Evolutionary conservation across 2,329 filamentous ascomycete genomes (phyloP), one percentile per base, ranked within the genome.

Genomic region (Fusarium sp.): DNA sequence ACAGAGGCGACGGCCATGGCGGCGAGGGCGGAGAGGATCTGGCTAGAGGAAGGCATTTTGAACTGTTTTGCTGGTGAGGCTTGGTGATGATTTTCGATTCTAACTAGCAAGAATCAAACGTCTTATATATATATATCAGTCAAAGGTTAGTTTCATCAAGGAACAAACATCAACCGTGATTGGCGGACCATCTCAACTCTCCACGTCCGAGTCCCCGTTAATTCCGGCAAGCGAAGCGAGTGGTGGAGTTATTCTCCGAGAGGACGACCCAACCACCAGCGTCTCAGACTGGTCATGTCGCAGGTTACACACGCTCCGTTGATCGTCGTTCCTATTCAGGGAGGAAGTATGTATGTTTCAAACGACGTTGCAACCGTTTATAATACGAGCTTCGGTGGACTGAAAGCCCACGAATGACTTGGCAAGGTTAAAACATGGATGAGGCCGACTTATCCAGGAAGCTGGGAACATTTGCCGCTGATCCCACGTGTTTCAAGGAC

Each of bases 11-110:
- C 46, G 17, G 75, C 74, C 42, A 71, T 44, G 14, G 70, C 68
- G 55, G 64, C 74, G 12, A 77, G 64, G 49, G 64, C 61, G 2
- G 74, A 73, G 35, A 75, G 29, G 29, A 70, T 59, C 40, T 73
- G 64, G 62, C 53, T 65, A 10, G 62, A 40, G 8, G 67, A 75
- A 62, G 68, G 72, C 75, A 76, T 77, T 5, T 62, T 65, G 67
- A 31, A n/a, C 17, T 12, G 22, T 8, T 16, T 3, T 29, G 10
- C 0, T 36, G 5, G 22, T 46, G 7, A n/a, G 22, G 20, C n/a
- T 58, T 16, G 35, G 17, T 42, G 9, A 16, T 44, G 38, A 31
- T 1, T 59, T 31, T 59, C 22, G 51, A 22, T n/a, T 36, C 2
- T 14, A 31, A 20, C 17, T n/a, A 17, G 35, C 29, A 12, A 51